These are phyloP conservation scores for Lecanoromycetidae sp. DNA, from an alignment of 2,329 filamentous ascomycete species.

Conservation along the genomic window DNA sequence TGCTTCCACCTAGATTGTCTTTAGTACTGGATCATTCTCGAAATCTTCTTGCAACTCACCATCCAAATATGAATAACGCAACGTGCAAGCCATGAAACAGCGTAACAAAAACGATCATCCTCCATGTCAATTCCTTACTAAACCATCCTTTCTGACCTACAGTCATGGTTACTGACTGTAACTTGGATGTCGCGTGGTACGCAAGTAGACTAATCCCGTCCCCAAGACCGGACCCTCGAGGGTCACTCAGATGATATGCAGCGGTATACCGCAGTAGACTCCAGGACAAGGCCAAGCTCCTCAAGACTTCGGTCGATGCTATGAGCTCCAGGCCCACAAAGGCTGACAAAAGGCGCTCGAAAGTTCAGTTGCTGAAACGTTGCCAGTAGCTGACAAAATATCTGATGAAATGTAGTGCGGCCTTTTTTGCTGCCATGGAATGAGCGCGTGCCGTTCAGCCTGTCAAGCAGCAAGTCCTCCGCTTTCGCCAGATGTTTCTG, in stretches of 20 bases:
- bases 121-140: constrained; percentile 51
- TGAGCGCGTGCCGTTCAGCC: too few relatives aligned
- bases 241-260: not conserved
- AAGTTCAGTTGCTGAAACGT: not conserved
- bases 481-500: too few relatives aligned
- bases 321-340: not conserved
- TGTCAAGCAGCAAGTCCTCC: too few relatives aligned
- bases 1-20: constrained; percentile 60
- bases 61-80: constrained; percentile 71
- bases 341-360: not conserved
- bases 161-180: constrained; percentile 10
- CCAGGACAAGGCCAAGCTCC: not conserved
- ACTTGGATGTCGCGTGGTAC: not conserved
- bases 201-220: not conserved
- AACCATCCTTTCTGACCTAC: constrained; percentile 12
- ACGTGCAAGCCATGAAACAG: constrained; percentile 71
- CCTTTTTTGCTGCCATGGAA: too few relatives aligned
- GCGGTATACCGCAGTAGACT: not conserved
- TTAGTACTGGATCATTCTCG: not conserved
- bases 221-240: not conserved
- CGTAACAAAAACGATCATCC: constrained; percentile 67
- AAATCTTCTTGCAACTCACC: constrained; percentile 43
- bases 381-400: not conserved
- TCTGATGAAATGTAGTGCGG: not conserved
- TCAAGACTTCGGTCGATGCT: not conserved